Evolutionary conservation across 2,329 filamentous ascomycete genomes (phyloP), one percentile per base, ranked within the genome.

Genomic region (Penicillium sp.): DNA sequence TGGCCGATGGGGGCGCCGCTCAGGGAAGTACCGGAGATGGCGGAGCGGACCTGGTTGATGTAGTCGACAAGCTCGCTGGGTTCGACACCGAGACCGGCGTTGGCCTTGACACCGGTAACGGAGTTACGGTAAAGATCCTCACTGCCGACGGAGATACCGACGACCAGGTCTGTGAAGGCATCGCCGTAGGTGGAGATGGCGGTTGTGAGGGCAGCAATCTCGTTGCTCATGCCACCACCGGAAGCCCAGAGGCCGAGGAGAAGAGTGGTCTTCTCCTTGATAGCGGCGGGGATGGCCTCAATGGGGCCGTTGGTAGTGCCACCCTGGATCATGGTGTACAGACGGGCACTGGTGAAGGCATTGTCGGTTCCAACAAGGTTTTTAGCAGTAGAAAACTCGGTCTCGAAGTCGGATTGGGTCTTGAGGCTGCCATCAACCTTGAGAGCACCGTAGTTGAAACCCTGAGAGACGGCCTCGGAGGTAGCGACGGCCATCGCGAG

Each of bases 111-210:
- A 55, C 89, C 90, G 10, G 82, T 87, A n/a, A 84, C 82, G 0
- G 90, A 90, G 75, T 83, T 84, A 70, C 90, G 88, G 82, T 94
- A 94, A 43, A 94, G 82, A 73, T 96, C 92, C 81, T 96, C 92
- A 64, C 84, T 89, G 61, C 92, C 92, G 53, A 96, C 86, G 0
- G 90, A 93, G 76, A 96, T 93, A 73, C 90, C 92, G 56, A 86
- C 88, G 43, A 96, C 86, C 19, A 73, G 65, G 54, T 70, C 66
- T 60, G 64, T 53, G 60, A 96, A 86, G 48, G 81, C 77, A 10
- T 78, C 75, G 57, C 90, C 90, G 72, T 91, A 92, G 69, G 86
- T 80, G 49, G 75, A 64, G 63, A 93, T 88, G 64, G 91, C 89
- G 43, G 80, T 77, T 73, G 84, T 83, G 49, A 96, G 81, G 15